These are phyloP conservation scores for Nannochloropsis granulata DNA, from an alignment of 108 stramenopile genomes.

Conservation along the genomic window DNA sequence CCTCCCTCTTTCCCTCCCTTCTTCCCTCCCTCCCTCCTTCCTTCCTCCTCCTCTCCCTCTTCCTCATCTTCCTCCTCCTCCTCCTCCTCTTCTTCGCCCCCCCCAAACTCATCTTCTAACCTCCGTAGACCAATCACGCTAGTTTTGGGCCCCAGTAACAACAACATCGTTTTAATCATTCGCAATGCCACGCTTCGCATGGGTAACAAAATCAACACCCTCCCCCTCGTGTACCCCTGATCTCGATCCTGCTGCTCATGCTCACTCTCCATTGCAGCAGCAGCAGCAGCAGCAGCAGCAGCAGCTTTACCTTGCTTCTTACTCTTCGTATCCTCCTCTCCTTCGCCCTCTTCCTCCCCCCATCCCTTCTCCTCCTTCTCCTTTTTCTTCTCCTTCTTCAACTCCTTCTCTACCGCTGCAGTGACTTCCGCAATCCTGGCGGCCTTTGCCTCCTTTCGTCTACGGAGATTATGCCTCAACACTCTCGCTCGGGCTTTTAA, in stretches of 20 bases:
- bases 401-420: not conserved
- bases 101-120: slow-evolving; percentile 20
- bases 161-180: slow-evolving; percentile 14
- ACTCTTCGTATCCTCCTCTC: not conserved
- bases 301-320: too few species aligned
- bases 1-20: not conserved
- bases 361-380: not conserved
- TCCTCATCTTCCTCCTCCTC: not conserved
- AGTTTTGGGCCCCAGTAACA: slow-evolving; percentile 12
- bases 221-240: slow-evolving; percentile 20
- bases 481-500: slow-evolving; percentile 9
- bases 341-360: not conserved
- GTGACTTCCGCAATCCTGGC: not conserved
- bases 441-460: not conserved
- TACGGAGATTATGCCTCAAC: slow-evolving; percentile 8
- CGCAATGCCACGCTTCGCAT: slow-evolving; percentile 16
- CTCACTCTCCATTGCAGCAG: not conserved
- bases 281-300: too few species aligned
- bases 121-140: not conserved
- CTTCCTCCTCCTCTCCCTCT: not conserved
- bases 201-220: slow-evolving; percentile 16
- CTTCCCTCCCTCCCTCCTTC: not conserved
- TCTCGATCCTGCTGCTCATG: slow-evolving; percentile 9
- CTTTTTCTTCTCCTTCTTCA: not conserved
- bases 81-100: not conserved